Evolutionary conservation across 2,329 filamentous ascomycete genomes (phyloP).

Genomic region (Penicillium expansum): DNA sequence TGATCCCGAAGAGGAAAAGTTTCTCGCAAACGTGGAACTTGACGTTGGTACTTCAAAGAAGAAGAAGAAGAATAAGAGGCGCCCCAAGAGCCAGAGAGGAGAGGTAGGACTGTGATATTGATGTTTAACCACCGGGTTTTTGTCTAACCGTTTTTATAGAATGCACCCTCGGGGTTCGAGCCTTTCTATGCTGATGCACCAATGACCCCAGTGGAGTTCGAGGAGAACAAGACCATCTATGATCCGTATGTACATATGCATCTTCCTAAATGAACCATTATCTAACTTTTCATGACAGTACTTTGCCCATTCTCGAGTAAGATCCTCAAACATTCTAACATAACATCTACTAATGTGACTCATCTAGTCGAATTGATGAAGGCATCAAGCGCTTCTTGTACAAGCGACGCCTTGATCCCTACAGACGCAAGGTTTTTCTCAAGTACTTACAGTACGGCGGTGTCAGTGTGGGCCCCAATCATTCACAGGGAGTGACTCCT

Average conservation of each 20-base stretch:
- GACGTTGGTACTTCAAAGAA: conserved; percentile 7
- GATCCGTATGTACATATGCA: conserved; percentile 50
- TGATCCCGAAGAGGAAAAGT: conserved; percentile 2
- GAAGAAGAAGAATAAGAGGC: conserved; percentile 35
- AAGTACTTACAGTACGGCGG: conserved; percentile 83
- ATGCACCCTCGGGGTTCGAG: conserved; percentile 67
- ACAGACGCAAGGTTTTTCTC: conserved; percentile 65
- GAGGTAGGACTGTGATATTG: conserved; percentile 8
- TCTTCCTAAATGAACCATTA: neutral
- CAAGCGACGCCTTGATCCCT: conserved; percentile 68
- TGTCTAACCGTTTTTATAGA: conserved; percentile 26
- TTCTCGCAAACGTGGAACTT: conserved; percentile 1
- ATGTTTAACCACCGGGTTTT: neutral
- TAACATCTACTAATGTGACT: conserved; percentile 14
- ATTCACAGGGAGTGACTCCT: conserved; percentile 63
- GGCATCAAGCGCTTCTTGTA: conserved; percentile 79
- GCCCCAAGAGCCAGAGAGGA: conserved; percentile 43
- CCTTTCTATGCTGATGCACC: conserved; percentile 79
- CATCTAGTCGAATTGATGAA: conserved; percentile 70
- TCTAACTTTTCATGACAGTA: conserved; percentile 16
- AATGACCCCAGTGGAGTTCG: conserved; percentile 66
- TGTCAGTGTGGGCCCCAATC: conserved; percentile 60
- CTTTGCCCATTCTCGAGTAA: conserved; percentile 59
- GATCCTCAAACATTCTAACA: conserved; percentile 9
- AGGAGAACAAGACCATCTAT: conserved; percentile 69